A percentile compares a stretch with the other conserved stretches of the same genome.
Evolutionary conservation across 2,329 filamentous ascomycete species (phyloP).

Genomic region (Claviceps arundinis): DNA sequence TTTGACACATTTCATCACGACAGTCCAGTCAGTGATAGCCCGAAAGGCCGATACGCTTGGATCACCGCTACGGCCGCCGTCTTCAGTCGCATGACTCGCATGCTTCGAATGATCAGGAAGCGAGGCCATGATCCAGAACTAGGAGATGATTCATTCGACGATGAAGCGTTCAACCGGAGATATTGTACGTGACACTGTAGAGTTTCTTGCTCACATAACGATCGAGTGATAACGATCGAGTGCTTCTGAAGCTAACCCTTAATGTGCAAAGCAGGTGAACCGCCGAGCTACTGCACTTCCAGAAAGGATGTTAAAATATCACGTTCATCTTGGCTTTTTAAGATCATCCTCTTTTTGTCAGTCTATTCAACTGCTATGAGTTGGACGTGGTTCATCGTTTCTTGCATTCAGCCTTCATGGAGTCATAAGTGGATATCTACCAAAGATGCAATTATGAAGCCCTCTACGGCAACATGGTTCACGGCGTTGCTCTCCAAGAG

Average conservation of each 20-base stretch:
- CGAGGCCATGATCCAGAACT: not conserved
- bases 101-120: too few relatives aligned
- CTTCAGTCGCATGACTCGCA: not conserved
- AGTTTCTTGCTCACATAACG: not conserved
- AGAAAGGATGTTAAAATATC: not conserved
- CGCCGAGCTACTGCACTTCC: slow-evolving; percentile 21
- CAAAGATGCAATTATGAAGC: slow-evolving; percentile 30
- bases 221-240: too few relatives aligned
- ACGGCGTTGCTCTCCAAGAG: slow-evolving; percentile 61
- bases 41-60: not conserved
- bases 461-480: slow-evolving; percentile 52
- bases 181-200: slow-evolving; percentile 14
- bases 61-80: not conserved
- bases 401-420: slow-evolving; percentile 48
- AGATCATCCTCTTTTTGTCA: slow-evolving; percentile 34
- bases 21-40: not conserved
- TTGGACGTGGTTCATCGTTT: slow-evolving; percentile 51
- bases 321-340: slow-evolving; percentile 30
- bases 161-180: slow-evolving; percentile 19
- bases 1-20: not conserved
- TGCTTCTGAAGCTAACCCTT: not conserved
- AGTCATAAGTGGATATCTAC: slow-evolving; percentile 38
- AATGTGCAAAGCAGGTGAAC: slow-evolving; percentile 8
- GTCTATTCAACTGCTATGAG: slow-evolving; percentile 52
- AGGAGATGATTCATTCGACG: slow-evolving; percentile 3